Evolutionary conservation across 129 eudicot genomes (phyloP).

Genomic region (Solidago caesia): DNA sequence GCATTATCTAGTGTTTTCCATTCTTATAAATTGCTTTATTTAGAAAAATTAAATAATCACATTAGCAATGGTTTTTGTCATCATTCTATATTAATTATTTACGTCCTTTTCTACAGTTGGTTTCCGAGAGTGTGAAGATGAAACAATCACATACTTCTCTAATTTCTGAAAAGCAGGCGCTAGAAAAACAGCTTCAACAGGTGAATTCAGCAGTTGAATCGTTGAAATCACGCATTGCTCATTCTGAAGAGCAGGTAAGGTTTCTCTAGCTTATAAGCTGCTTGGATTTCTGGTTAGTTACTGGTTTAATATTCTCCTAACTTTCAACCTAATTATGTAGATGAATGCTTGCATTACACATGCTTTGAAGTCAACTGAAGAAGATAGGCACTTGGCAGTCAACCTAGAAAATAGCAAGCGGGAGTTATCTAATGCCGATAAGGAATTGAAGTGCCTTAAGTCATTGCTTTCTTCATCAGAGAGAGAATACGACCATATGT

Average conservation of each 20-base stretch:
- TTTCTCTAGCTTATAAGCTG: not conserved
- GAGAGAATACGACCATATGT: constrained; percentile 82
- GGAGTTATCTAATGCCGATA: constrained; percentile 86
- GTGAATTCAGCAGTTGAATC: constrained; percentile 58
- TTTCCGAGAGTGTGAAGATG: constrained; percentile 95
- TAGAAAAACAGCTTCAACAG: constrained; percentile 65
- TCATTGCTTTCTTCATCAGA: constrained; percentile 77
- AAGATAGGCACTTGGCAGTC: constrained; percentile 64
- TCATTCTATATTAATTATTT: not conserved
- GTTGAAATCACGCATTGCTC: constrained; percentile 55
- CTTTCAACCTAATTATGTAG: constrained; percentile 42
- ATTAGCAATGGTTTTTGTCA: not conserved
- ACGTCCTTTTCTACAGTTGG: constrained; percentile 54
- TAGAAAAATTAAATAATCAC: not conserved
- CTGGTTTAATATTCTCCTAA: constrained; percentile 1
- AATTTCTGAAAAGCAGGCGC: constrained; percentile 61
- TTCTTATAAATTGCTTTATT: not conserved
- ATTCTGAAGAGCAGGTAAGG: constrained; percentile 75
- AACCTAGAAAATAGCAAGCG: constrained; percentile 70
- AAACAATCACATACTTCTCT: constrained; percentile 70
- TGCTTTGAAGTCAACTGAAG: constrained; percentile 70
- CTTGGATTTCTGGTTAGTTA: constrained; percentile 1
- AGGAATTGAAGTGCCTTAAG: constrained; percentile 82
- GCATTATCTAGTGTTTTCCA: too few relatives aligned
- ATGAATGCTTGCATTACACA: constrained; percentile 62